phyloP scores from a whole-genome alignment of 768 basidiomycete species.

The Saitozyma sp. region DNA sequence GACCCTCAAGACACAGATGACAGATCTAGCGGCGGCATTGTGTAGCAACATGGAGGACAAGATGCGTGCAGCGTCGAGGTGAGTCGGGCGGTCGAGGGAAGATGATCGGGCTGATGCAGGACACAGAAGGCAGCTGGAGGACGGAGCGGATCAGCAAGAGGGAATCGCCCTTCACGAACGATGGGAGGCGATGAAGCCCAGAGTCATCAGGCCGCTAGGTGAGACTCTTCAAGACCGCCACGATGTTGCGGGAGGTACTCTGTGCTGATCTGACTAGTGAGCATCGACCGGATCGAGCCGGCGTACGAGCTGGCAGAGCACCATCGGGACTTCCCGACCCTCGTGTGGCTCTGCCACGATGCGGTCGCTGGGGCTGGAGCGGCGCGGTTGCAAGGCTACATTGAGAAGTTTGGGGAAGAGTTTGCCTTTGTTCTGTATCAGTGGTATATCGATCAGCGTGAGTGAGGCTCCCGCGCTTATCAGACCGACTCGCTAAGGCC shows the following conservation, averaged over 20 bases:
- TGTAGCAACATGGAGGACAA: constrained; percentile 50
- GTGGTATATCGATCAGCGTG: constrained; percentile 90
- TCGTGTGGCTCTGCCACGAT: constrained; percentile 76
- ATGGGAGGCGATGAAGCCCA: constrained; percentile 71
- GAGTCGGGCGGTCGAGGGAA: constrained; percentile 10
- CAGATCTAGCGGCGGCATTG: constrained; percentile 51
- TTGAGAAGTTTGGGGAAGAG: constrained; percentile 73
- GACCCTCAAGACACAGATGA: constrained; percentile 50
- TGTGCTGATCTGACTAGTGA: constrained; percentile 56
- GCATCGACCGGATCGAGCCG: constrained; percentile 64
- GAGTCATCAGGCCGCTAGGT: constrained; percentile 79
- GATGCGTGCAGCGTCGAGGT: constrained; percentile 36
- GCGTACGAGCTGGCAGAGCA: constrained; percentile 83
- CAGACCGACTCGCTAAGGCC: neutral
- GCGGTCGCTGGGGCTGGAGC: constrained; percentile 45
- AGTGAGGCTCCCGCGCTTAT: constrained; percentile 22
- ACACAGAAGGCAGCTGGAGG: constrained; percentile 35
- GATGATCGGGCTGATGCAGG: constrained; percentile 16
- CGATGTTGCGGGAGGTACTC: neutral
- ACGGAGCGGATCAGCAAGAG: constrained; percentile 60
- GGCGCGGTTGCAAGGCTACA: constrained; percentile 62
- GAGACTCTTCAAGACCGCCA: constrained; percentile 42
- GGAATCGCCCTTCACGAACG: constrained; percentile 63
- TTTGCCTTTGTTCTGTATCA: constrained; percentile 88
- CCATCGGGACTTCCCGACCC: constrained; percentile 78